Base-by-base conservation (phyloP, 805 yeast genomes). In the Kodamaea neixiangensis region DNA sequence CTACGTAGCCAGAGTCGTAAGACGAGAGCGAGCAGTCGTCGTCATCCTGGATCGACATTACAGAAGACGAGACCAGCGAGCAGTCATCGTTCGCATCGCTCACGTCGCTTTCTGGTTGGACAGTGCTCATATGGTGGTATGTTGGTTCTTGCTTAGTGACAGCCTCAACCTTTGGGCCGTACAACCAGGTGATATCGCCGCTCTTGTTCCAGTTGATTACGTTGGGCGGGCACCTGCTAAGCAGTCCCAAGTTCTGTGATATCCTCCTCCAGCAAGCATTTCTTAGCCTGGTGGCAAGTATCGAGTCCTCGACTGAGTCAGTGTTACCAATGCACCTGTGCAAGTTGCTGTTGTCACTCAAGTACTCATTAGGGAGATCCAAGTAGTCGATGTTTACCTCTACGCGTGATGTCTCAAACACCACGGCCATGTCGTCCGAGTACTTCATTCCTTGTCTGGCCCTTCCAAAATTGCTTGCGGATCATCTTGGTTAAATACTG, bases 111-210 rank as follows among this genome's bases (percentile, higher is more conserved):
- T 25, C 31, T 3, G 5, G 31, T 25, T 25, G 10, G 10, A 3
- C 11, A 25, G 7, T 25, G 7, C 3, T 10, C 13, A 25, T 25
- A 25, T 25, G 7, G 31, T 25, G 31, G 11, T 25, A 25, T 25
- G 11, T 25, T 9, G 31, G 31, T 25, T 25, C 31, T 10, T 10
- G 13, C 11, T 25, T 25, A 25, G 31, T 25, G 11, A 25, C 31
- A 37, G 21, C 39, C 19, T 39, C 44, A 19, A 25, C 22, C 50
- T 69, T 67, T 17, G 85, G 85, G 0, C 85, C 85, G 57, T 76
- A 80, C 46, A 80, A 67, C 69, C 80, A 79, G 3, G 83, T 80
- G 44, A 78, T 73, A 58, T 80, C 85, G 52, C 78, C 77, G 50
- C 68, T 73, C 58, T 80, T 80, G 57, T 69, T 73, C 85, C 85